Percentiles rank a stretch among this genome's conserved stretches.
phyloP scores from a whole-genome alignment of 2,329 filamentous ascomycete genomes.

The Fusarium sp. region DNA sequence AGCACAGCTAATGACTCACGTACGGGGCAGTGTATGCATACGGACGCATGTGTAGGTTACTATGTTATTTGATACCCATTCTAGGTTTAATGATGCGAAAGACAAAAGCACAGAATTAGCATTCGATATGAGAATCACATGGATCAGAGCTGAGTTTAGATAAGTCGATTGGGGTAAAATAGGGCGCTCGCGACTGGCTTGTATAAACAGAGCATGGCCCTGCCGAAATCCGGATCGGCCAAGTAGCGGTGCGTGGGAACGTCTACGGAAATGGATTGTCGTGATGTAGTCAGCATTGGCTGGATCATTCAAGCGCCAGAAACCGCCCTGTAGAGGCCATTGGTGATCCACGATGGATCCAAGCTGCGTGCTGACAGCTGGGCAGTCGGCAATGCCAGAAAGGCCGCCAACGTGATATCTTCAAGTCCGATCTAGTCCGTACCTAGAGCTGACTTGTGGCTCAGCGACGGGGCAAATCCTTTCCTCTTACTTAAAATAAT shows the following conservation, averaged over 20 bases:
- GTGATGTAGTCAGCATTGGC: constrained; percentile 12
- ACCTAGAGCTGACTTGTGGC: constrained; percentile 22
- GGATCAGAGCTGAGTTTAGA: no score
- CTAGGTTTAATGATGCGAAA: constrained; percentile 5
- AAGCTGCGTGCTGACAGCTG: constrained; percentile 33
- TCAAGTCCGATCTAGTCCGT: no score
- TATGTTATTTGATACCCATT: constrained; percentile 38
- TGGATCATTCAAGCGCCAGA: constrained; percentile 19
- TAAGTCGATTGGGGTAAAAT: constrained; percentile 1
- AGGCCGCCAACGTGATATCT: neutral
- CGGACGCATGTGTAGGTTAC: constrained; percentile 4
- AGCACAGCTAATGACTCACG: neutral
- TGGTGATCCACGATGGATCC: constrained; percentile 24
- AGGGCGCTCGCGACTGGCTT: constrained; percentile 3
- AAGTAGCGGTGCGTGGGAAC: constrained; percentile 10
- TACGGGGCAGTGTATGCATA: constrained; percentile 6
- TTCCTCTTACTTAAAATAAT: neutral
- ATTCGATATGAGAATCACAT: neutral
- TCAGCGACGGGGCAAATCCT: constrained; percentile 5
- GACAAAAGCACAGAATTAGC: neutral
- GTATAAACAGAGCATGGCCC: constrained; percentile 3
- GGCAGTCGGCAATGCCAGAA: constrained; percentile 27
- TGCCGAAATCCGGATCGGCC: constrained; percentile 22
- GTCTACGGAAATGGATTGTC: constrained; percentile 4
- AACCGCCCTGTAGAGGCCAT: constrained; percentile 4